Evolutionary conservation across 352 stramenopile species (phyloP), one percentile per base, ranked within the genome.

Genomic region (Phytophthora niederhauseri): DNA sequence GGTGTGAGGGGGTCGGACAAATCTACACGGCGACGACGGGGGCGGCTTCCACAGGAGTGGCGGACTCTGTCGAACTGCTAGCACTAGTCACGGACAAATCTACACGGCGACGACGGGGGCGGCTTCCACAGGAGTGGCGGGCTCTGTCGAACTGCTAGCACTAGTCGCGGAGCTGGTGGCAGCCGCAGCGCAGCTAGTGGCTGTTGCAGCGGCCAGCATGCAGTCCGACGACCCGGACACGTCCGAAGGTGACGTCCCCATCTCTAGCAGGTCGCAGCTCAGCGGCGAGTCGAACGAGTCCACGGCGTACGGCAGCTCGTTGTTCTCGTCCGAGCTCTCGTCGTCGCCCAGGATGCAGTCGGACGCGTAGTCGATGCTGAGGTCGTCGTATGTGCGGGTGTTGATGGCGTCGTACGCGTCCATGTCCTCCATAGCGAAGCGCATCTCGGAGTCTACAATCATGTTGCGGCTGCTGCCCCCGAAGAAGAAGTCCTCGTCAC

Each of bases 341-440:
- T 84, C 65, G 64, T 93, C 85, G 31, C 85, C 84, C 41, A 91
- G 66, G 28, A 91, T 92, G 58, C 80, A 91, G 71, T 93, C 83
- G 2, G 75, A 82, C 17, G 76, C 75, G 74, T 91, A 93, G 67
- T 91, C 85, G 62, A 85, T 71, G 55, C 53, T 76, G 62, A 92
- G 63, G 68, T 91, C 81, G 48, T 92, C 82, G 61, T 92, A 92
- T 30, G 75, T 76, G 62, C 75, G 78, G 8, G 66, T 63, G 63
- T 82, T 67, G 15, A 82, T 69, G 41, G 75, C 77, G 70, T 92
- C 83, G 74, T 93, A 92, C 38, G 82, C 68, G 64, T 92, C 83
- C 64, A 93, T 90, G 49, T 93, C 78, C 51, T 92, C 82, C 81
- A 93, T 90, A 8, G 78, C 71, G 58, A 84, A 93, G 6, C 78